Percentiles rank a stretch among this genome's conserved stretches.
Evolutionary conservation across 441 rosid genomes (phyloP).

Genomic region (Gossypium davidsonii): DNA sequence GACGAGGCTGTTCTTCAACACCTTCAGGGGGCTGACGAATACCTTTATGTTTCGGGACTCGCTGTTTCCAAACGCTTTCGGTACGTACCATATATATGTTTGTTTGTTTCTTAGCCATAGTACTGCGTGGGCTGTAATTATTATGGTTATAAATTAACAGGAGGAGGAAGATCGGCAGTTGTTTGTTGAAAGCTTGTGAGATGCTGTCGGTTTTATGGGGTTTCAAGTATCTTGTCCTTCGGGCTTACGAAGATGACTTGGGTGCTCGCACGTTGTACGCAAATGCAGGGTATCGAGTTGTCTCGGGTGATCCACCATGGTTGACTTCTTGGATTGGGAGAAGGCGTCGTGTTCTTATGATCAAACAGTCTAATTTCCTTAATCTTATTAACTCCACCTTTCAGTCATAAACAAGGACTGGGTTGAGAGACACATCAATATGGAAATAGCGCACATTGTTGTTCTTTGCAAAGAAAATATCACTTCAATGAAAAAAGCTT

Average conservation of each 20-base stretch:
- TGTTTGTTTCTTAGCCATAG: not conserved
- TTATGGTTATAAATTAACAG: slow-evolving; percentile 24
- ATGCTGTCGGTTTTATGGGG: slow-evolving; percentile 52
- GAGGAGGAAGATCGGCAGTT: slow-evolving; percentile 66
- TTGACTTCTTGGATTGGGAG: slow-evolving; percentile 61
- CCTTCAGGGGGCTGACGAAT: slow-evolving; percentile 51
- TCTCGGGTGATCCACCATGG: slow-evolving; percentile 60
- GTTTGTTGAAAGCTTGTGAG: slow-evolving; percentile 62
- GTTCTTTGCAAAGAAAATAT: not conserved
- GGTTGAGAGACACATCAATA: not conserved
- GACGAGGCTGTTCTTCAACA: slow-evolving; percentile 48
- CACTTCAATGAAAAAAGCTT: not conserved
- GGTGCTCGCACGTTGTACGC: slow-evolving; percentile 56
- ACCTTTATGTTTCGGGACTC: slow-evolving; percentile 75
- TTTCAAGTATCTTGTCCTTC: slow-evolving; percentile 48
- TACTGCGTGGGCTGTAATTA: not conserved
- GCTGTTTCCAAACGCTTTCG: slow-evolving; percentile 58
- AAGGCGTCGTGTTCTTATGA: slow-evolving; percentile 67
- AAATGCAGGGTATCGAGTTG: slow-evolving; percentile 61
- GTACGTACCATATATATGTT: slow-evolving; percentile 18
- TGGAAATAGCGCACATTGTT: not conserved
- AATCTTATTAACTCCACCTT: not conserved
- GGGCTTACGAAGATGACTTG: slow-evolving; percentile 75
- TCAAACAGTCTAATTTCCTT: slow-evolving; percentile 32
- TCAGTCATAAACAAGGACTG: not conserved